Percentiles rank a stretch among this genome's conserved stretches.
These are phyloP conservation scores for Panicum miliaceum DNA, from an alignment of 176 grass and related monocot genomes.

Conservation along the genomic window DNA sequence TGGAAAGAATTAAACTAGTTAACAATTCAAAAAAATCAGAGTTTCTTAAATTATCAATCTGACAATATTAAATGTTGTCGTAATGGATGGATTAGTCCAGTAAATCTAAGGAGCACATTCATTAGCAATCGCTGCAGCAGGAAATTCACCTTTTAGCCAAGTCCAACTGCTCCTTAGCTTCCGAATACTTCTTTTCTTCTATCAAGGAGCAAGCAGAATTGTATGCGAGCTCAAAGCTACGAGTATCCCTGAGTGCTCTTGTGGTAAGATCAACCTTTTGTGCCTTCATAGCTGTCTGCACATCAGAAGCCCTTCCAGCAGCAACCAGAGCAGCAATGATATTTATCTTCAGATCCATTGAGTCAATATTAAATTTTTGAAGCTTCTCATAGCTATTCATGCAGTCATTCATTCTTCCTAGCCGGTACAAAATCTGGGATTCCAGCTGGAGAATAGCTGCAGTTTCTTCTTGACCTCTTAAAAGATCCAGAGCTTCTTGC, in stretches of 20 bases:
- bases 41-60: not conserved
- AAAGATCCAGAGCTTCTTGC: conserved; percentile 71
- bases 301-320: conserved; percentile 79
- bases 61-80: not conserved
- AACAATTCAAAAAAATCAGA: not conserved
- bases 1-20: not conserved
- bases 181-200: conserved; percentile 84
- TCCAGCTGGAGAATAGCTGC: conserved; percentile 79
- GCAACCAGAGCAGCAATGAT: conserved; percentile 81
- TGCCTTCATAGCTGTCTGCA: conserved; percentile 70
- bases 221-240: conserved; percentile 92
- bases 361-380: conserved; percentile 83
- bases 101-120: not conserved
- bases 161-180: conserved; percentile 81
- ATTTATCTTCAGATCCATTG: conserved; percentile 91
- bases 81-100: conserved; percentile 14
- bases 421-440: no score
- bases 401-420: conserved; percentile 88
- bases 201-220: conserved; percentile 92
- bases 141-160: conserved; percentile 76
- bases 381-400: conserved; percentile 88
- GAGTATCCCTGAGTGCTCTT: conserved; percentile 62
- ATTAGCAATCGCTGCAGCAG: conserved; percentile 13
- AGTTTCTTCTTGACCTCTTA: conserved; percentile 69
- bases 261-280: conserved; percentile 73